These are phyloP conservation scores for Gliomastix tumulicola DNA, from an alignment of 2,329 filamentous ascomycete species.

Conservation along the genomic window DNA sequence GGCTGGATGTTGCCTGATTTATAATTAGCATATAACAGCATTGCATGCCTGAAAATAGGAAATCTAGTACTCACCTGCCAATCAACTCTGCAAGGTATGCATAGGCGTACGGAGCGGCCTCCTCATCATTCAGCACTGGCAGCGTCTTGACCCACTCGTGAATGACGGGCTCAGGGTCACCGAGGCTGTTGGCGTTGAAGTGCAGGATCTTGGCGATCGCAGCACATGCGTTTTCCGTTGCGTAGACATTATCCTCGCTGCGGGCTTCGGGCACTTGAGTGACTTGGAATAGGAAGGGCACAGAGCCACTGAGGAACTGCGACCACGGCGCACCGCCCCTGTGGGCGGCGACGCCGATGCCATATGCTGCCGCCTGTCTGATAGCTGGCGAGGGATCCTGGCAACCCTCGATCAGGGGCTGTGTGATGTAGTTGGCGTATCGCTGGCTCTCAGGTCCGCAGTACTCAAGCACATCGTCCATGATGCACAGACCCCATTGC, in stretches of 20 bases:
- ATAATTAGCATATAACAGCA: neutral
- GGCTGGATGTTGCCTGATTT: slow-evolving; percentile 70
- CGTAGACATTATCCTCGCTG: slow-evolving; percentile 89
- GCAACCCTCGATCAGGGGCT: slow-evolving; percentile 81
- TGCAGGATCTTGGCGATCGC: slow-evolving; percentile 96
- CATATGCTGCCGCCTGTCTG: slow-evolving; percentile 91
- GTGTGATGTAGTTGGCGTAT: slow-evolving; percentile 79
- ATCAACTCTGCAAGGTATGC: slow-evolving; percentile 87
- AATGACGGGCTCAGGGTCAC: slow-evolving; percentile 68
- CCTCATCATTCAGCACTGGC: slow-evolving; percentile 90
- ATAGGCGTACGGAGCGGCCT: slow-evolving; percentile 94
- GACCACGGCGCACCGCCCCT: slow-evolving; percentile 84
- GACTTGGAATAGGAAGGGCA: slow-evolving; percentile 79
- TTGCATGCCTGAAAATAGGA: too few species aligned
- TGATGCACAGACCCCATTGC: slow-evolving; percentile 98
- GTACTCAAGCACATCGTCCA: slow-evolving; percentile 97
- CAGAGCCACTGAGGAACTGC: slow-evolving; percentile 72
- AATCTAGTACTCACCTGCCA: slow-evolving; percentile 71
- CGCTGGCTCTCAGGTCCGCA: slow-evolving; percentile 83
- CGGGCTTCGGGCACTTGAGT: slow-evolving; percentile 75
- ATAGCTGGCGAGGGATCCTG: slow-evolving; percentile 83
- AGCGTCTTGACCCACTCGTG: slow-evolving; percentile 86
- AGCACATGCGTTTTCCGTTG: slow-evolving; percentile 94
- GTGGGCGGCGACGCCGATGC: slow-evolving; percentile 90
- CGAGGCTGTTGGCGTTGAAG: slow-evolving; percentile 73